These are phyloP conservation scores for Teratosphaeria epicoccoides DNA, from an alignment of 2,329 filamentous ascomycete species.

Conservation along the genomic window DNA sequence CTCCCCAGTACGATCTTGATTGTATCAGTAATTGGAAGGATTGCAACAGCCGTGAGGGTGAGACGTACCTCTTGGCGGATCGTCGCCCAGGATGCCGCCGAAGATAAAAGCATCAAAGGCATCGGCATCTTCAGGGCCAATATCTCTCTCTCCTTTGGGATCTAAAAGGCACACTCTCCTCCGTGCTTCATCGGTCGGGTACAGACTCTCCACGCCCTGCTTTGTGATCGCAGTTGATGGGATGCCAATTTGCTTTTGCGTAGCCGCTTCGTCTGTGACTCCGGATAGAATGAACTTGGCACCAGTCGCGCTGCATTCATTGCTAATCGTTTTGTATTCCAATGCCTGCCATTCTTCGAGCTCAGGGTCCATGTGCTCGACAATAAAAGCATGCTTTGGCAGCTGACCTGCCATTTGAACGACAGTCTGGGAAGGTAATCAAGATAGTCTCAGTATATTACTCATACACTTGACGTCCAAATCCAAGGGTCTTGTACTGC, in stretches of 20 bases:
- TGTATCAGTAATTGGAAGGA: slow-evolving; percentile 1
- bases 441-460: too few relatives aligned
- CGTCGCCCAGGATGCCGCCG: slow-evolving; percentile 90
- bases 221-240: slow-evolving; percentile 5
- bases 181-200: slow-evolving; percentile 50
- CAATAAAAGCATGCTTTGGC: slow-evolving; percentile 64
- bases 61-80: slow-evolving; percentile 70
- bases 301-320: slow-evolving; percentile 59
- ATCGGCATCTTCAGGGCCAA: slow-evolving; percentile 72
- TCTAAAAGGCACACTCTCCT: slow-evolving; percentile 78
- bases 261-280: slow-evolving; percentile 31
- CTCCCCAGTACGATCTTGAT: slow-evolving; percentile 82
- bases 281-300: slow-evolving; percentile 36
- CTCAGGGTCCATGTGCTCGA: slow-evolving; percentile 93
- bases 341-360: slow-evolving; percentile 88
- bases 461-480: too few relatives aligned
- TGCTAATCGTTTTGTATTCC: slow-evolving; percentile 80
- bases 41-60: not conserved
- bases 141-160: slow-evolving; percentile 68
- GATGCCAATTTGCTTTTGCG: slow-evolving; percentile 7
- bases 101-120: slow-evolving; percentile 87
- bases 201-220: slow-evolving; percentile 69
- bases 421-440: not conserved
- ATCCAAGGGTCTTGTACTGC: too few relatives aligned
- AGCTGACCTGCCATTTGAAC: not conserved